Conservation (phyloP, 805 yeast species). For the Saccharomycopsis selenospora region DNA sequence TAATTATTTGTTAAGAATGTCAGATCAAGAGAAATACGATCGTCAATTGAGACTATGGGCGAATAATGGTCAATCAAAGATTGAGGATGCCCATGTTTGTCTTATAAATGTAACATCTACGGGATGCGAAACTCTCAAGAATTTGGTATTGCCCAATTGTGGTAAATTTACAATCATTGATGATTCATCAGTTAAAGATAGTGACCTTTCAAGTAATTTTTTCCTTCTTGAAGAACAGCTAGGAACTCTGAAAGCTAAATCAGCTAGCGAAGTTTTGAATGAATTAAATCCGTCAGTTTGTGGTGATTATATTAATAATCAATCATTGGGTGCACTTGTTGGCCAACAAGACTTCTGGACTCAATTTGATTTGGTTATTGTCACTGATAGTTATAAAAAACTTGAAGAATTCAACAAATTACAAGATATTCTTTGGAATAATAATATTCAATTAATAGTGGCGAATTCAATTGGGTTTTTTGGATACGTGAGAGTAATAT, state of each 20-base stretch:
- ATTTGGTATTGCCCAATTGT: slow-evolving; percentile 68
- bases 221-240: slow-evolving; percentile 43
- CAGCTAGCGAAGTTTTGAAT: slow-evolving; percentile 35
- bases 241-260: slow-evolving; percentile 35
- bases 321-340: slow-evolving; percentile 2
- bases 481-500: slow-evolving; percentile 47
- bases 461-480: slow-evolving; percentile 56
- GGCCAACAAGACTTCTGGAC: slow-evolving; percentile 7
- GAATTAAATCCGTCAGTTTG: slow-evolving; percentile 45
- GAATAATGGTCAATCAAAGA: slow-evolving; percentile 55
- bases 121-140: slow-evolving; percentile 67
- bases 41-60: slow-evolving; percentile 90
- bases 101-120: slow-evolving; percentile 50
- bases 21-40: slow-evolving; percentile 54
- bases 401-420: slow-evolving; percentile 1
- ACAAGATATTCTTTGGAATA: slow-evolving; percentile 27
- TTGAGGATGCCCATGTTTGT: slow-evolving; percentile 53
- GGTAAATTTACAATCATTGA: slow-evolving; percentile 61
- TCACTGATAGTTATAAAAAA: background rate
- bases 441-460: slow-evolving; percentile 47
- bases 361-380: slow-evolving; percentile 11
- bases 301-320: slow-evolving; percentile 2
- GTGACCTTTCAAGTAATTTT: slow-evolving; percentile 54
- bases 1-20: no score
- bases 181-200: slow-evolving; percentile 31